Evolutionary conservation across 139 green algal genomes (phyloP).

Genomic region (Zygnema circumcarinatum): DNA sequence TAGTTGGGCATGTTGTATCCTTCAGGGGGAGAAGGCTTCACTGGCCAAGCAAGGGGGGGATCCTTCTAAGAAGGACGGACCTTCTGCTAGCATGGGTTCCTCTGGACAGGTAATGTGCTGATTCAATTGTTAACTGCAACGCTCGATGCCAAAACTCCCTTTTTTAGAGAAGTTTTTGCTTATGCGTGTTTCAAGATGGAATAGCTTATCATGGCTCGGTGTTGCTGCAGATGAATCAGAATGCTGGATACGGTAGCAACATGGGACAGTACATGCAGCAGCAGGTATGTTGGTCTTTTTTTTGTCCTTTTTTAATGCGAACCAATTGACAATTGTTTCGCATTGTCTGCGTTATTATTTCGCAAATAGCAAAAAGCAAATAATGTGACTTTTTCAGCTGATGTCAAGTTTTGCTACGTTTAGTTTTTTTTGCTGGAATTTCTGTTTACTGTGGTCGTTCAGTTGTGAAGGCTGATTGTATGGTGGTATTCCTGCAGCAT

Average conservation of each 20-base stretch:
- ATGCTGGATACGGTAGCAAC: background rate
- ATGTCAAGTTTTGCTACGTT: no score
- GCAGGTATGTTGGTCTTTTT: background rate
- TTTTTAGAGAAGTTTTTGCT: no score
- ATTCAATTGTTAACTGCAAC: background rate
- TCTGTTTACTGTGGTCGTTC: no score
- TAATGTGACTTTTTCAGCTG: no score
- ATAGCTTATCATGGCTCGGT: background rate
- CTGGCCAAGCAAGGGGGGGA: conserved; percentile 49
- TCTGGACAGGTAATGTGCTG: conserved; percentile 17
- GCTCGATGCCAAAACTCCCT: no score
- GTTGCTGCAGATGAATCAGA: background rate
- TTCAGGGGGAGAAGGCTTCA: conserved; percentile 56
- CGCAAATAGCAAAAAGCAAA: no score
- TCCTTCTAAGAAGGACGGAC: background rate
- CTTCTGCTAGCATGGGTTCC: background rate
- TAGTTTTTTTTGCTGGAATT: no score
- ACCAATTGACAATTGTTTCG: no score
- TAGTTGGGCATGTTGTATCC: no score
- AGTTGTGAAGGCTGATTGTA: background rate
- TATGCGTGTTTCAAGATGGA: background rate
- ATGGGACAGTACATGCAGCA: background rate
- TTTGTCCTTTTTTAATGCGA: no score
- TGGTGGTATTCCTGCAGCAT: background rate
- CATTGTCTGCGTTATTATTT: no score